Conservation (phyloP, 768 basidiomycete genomes). For the Tricholomella constricta region DNA sequence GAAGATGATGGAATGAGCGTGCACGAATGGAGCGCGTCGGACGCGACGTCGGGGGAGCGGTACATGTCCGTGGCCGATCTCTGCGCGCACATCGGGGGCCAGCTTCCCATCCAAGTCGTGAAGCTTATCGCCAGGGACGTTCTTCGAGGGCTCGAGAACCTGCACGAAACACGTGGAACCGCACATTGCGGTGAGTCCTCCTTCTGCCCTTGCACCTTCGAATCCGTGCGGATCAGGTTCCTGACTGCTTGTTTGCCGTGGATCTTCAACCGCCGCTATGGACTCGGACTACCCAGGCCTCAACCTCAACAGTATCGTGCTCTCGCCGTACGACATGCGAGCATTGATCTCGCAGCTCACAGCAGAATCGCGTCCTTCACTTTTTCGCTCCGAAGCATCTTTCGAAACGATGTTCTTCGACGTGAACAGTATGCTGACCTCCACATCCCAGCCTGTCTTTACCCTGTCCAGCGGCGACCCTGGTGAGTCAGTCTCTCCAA, state of each 20-base stretch:
- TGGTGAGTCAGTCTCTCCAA: background rate
- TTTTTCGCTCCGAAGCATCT: background rate
- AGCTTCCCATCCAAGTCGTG: conserved; percentile 25
- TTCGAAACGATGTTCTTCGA: conserved; percentile 8
- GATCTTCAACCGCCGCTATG: too few species aligned
- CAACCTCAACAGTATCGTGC: conserved; percentile 17
- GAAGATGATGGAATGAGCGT: background rate
- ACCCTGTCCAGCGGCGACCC: conserved; percentile 1
- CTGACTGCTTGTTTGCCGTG: too few species aligned
- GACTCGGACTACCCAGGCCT: too few species aligned
- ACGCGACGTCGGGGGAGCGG: conserved; percentile 13
- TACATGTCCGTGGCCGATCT: conserved; percentile 24
- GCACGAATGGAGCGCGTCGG: conserved; percentile 17
- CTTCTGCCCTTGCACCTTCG: background rate
- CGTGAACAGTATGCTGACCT: conserved; percentile 12
- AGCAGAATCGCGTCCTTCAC: conserved; percentile 8
- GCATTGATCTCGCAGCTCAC: conserved; percentile 18
- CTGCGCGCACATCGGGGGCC: conserved; percentile 21
- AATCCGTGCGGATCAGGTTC: too few species aligned
- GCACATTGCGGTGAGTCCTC: conserved; percentile 19
- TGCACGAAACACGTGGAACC: conserved; percentile 15
- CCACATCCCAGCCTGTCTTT: conserved; percentile 9
- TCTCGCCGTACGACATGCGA: conserved; percentile 17
- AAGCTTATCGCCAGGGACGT: conserved; percentile 31
- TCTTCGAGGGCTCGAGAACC: conserved; percentile 19